Conservation (phyloP, 495 filamentous ascomycete species). For the Neurospora sp. region DNA sequence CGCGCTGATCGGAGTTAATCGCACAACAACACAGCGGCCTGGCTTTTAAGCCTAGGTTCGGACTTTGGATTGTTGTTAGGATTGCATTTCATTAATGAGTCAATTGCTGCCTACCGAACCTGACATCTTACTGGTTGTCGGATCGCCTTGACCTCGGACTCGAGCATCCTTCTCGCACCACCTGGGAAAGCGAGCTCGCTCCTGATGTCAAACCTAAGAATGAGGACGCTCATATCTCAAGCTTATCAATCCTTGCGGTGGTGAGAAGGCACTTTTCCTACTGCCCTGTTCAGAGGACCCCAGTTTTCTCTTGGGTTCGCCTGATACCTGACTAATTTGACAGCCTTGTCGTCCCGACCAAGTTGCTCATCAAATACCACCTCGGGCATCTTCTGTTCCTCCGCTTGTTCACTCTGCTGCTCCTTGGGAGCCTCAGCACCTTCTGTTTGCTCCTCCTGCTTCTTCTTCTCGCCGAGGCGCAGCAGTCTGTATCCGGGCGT, state of each 20-base stretch:
- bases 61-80: not conserved
- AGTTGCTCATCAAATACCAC: conserved; percentile 77
- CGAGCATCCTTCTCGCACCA: not conserved
- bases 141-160: not conserved
- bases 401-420: conserved; percentile 7
- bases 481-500: conserved; percentile 59
- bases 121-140: not conserved
- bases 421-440: conserved; percentile 16
- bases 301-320: conserved; percentile 81
- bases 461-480: conserved; percentile 22
- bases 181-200: not conserved
- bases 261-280: conserved; percentile 21
- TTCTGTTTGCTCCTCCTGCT: conserved; percentile 7
- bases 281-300: conserved; percentile 81
- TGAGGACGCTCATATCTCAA: not conserved
- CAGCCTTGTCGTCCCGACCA: conserved; percentile 53
- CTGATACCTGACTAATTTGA: conserved; percentile 73
- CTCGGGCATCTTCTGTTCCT: conserved; percentile 33
- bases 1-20: not conserved
- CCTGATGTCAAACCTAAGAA: not conserved
- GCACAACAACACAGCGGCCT: not conserved
- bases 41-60: not conserved
- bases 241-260: not conserved
- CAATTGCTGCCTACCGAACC: not conserved
- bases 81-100: not conserved